Base-by-base conservation (phyloP, 352 stramenopile genomes). In the Phytopythium sindhum region DNA sequence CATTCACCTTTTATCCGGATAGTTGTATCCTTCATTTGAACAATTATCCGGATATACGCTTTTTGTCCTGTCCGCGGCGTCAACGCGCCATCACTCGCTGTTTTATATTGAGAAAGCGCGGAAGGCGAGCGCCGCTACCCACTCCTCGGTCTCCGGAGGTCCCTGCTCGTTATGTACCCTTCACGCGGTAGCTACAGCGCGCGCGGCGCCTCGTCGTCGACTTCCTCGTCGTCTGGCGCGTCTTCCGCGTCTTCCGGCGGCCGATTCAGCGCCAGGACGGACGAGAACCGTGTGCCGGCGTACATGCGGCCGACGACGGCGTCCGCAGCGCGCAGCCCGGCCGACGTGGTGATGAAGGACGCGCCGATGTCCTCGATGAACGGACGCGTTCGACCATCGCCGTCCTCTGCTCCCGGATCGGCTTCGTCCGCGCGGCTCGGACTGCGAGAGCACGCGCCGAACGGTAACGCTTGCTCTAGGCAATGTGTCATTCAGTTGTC, bases 261-360 rank as follows among this genome's bases (percentile, higher is more conserved):
- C 10, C 54, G 54, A 15, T 35, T 50, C 12, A 21, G 35, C 35
- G 35, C 23, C 33, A 62, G 65, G 1, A 60, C 68, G 23, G 68
- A 81, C 60, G 70, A 81, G 62, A 78, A 74, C 57, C 65, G 65
- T 31, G 65, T 67, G n/a, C 64, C 73, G 29, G 71, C 72, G 39
- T 75, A 75, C 15, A 52, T 57, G 24, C 72, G 57, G 28, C 56
- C 56, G 41, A 61, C 56, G 39, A 53, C 37, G 15, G 56, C 56
- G 52, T 62, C 52, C 21, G 29, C 50, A n/a, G 45, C 54, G 23
- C 54, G 54, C 23, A 50, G 54, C 23, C 26, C 48, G 24, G 48
- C 48, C 6, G 48, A 55, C 48, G 48, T 55, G 48, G 15, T 55
- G 15, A 55, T 55, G 48, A 55, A 55, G 48, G 48, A 55, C 24